Base-by-base conservation (phyloP, 495 filamentous ascomycete species). In the Tuber brumale region DNA sequence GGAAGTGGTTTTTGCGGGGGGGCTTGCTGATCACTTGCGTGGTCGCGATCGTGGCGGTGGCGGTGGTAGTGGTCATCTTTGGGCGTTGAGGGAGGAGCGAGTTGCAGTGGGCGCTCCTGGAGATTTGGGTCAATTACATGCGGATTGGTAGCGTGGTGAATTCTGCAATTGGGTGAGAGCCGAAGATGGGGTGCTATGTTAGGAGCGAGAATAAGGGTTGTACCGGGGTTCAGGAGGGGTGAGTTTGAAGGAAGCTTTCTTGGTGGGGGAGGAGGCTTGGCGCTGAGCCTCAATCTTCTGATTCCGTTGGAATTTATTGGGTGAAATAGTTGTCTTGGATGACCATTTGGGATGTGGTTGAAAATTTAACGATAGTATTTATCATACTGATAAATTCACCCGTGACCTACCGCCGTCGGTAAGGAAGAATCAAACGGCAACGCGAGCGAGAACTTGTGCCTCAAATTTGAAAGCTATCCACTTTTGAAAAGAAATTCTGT, bases 1-100 rank as follows among this genome's bases (percentile, higher is more conserved):
- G 85, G 86, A 98, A 96, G 86, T 97, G 95, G 84, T 94, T 94
- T 79, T 87, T 82, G 27, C 57, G 57, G 57, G 57, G 57, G 27
- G 27, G 57, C 0, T 66, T 66, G 27, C 14, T 66, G 57, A 66
- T 35, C 57, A 66, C 57, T 35, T 66, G 57, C 14, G 57, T 66
- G 12, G 27, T 66, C 5, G 57, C 0, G 57, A 8, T 66, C 27
- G 57, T 14, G 2, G n/a, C 10, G 3, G 27, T 4, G 31, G 27
- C 1, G 57, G 27, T 31, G 57, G 57, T 35, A 19, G 57, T 31
- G 12, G 57, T 66, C 57, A 66, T 66, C 12, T 35, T 66, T 66
- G 27, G 27, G 27, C 31, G 14, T 19, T 35, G 57, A 31, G 57
- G 27, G 27, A 66, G 57, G 57, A 31, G 57, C 27, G 35, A 18